Base-by-base conservation (phyloP, 2,329 filamentous ascomycete genomes). In the Ceratocystis papillata region DNA sequence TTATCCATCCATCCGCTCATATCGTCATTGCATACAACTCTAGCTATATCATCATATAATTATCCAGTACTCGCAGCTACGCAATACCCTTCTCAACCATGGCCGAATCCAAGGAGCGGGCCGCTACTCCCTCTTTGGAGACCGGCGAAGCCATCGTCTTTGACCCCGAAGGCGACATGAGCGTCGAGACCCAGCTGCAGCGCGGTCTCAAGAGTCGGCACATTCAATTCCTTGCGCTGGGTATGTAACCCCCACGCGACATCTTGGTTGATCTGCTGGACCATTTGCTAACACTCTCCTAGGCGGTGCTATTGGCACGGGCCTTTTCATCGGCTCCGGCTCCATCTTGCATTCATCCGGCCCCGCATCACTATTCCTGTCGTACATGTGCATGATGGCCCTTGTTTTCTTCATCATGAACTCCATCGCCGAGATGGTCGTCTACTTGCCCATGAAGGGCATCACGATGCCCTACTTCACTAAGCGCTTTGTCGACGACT, bases 311-410 rank as follows among this genome's bases (percentile, higher is more conserved):
- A 86, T 87, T 69, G 84, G 84, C 65, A 87, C 84, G 2, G 84
- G 84, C 70, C 78, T 87, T 22, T 87, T 87, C 72, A 79, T 87
- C 68, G 83, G 83, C 66, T 83, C 81, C 46, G 84, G 84, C 28
- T 75, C 75, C 67, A 83, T 84, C 64, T 75, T 87, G 64, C 76
- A 79, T 44, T 75, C 76, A 8, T 79, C 80, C 33, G 85, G 85
- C 1, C 85, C 85, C 2, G 87, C 85, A 4, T 85, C 87, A 0
- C 76, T 90, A 17, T 81, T 90, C 72, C 85, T 91, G 74, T 85
- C 83, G 28, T 91, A 89, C 73, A 70, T 82, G 5, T 77, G 76
- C 69, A 81, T 82, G 80, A 81, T 81, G 77, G 30, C 75, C 2
- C 71, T 83, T 8, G 80, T 83, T 30, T 83, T 79, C 77, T 74